A percentile compares a stretch with the other conserved stretches of the same genome.
phyloP scores from a whole-genome alignment of 352 stramenopile species.

The Pythium angustatum region DNA sequence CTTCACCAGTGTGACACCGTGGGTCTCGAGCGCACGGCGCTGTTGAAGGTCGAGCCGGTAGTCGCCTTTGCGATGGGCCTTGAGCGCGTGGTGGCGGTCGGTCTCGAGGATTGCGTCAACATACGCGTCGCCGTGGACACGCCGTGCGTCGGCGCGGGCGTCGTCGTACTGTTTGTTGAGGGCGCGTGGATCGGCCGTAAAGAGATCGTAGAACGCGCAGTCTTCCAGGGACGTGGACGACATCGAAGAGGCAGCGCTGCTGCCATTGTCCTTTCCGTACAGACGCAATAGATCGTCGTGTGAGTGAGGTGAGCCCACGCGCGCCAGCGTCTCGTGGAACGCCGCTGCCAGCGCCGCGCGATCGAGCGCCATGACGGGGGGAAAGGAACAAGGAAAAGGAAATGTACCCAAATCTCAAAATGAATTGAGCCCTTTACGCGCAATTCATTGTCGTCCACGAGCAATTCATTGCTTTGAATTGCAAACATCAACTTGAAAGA shows the following conservation, averaged over 20 bases:
- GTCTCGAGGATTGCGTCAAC: conserved; percentile 5
- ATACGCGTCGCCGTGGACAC: conserved; percentile 6
- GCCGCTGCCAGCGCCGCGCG: background rate
- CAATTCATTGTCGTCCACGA: too few species aligned
- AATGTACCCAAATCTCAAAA: too few species aligned
- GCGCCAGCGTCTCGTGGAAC: conserved; percentile 1
- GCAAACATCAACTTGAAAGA: conserved; percentile 29
- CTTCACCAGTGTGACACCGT: background rate
- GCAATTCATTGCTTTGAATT: too few species aligned
- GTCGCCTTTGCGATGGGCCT: conserved; percentile 1
- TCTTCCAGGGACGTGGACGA: background rate
- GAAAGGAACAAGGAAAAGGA: too few species aligned
- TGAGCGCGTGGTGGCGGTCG: background rate
- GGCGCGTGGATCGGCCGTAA: background rate
- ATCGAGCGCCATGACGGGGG: too few species aligned
- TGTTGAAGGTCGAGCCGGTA: conserved; percentile 5
- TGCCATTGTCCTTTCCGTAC: background rate
- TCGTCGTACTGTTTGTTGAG: conserved; percentile 5
- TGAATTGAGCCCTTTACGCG: too few species aligned
- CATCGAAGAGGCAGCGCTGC: background rate
- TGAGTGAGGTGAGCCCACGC: background rate
- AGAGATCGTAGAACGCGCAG: conserved; percentile 8
- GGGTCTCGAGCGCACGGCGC: background rate
- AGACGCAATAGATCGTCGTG: conserved; percentile 2
- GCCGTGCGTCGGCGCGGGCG: background rate